Evolutionary conservation across 2,329 filamentous ascomycete genomes (phyloP), one percentile per base, ranked within the genome.

Genomic region (Ophiostoma fasciatum): DNA sequence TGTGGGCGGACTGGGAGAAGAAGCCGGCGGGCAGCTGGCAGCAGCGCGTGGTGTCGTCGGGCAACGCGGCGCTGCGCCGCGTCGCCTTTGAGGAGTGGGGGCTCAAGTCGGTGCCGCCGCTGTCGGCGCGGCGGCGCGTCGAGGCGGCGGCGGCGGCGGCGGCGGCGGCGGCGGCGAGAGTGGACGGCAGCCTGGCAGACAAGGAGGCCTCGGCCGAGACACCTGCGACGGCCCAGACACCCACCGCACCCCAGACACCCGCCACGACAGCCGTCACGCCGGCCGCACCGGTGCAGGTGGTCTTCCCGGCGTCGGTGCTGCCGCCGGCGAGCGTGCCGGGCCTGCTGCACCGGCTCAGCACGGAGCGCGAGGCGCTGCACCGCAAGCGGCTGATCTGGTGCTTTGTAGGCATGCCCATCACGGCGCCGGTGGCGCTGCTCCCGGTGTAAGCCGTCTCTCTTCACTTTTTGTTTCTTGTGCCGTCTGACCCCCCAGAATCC

Each of bases 11-110:
- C 40, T 96, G 88, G 87, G 90, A 96, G 58, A 75, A 79, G 54
- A 79, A 78, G 46, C 76, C 87, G 14, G 66, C 66, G 30, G 82
- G 82, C 36, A 43, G 28, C 14, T 96, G 90, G 90, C 84, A 94
- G 64, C 84, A 80, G 52, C 74, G 74, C 48, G 68, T 94, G 15
- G 88, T 90, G 35, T 67, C 71, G 40, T 92, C 88, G 56, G 90
- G 90, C 38, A 94, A 98, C 59, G 64, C 74, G 33, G 74, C 83
- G 13, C 72, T 98, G 42, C 77, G 82, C 48, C 74, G 83, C 43
- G 93, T 98, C 49, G 82, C 90, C 3, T 94, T 82, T 55, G 82
- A 96, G 59, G 90, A 98, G 77, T 98, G 90, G 90, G 85, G 83
- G 0, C 67, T 98, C 46, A 96, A 96, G 62, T 93, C 84, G 25